A percentile compares a stretch with the other conserved stretches of the same genome.
phyloP scores from a whole-genome alignment of 164 flowering plant species.

The Protea cynaroides region DNA sequence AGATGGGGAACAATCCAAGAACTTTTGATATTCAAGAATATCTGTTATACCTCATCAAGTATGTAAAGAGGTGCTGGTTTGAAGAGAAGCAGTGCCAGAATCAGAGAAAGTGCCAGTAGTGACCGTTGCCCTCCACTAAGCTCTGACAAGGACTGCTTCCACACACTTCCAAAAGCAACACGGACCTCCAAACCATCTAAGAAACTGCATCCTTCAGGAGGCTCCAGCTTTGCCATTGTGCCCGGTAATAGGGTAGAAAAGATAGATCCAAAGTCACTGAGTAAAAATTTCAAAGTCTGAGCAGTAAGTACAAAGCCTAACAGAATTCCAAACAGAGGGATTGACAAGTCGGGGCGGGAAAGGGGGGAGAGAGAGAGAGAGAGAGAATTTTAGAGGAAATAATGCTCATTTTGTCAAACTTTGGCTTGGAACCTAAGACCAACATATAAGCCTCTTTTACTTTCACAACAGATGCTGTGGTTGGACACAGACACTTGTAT shows the following conservation, averaged over 20 bases:
- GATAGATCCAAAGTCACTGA: constrained; percentile 96
- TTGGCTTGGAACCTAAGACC: no score
- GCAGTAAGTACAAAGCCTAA: background rate
- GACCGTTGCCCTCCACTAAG: constrained; percentile 98
- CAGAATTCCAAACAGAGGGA: constrained; percentile 3
- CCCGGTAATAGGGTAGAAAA: constrained; percentile 95
- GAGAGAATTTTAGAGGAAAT: no score
- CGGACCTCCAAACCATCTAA: constrained; percentile 98
- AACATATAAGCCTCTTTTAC: no score
- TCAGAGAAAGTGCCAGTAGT: constrained; percentile 88
- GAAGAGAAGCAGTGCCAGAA: constrained; percentile 91
- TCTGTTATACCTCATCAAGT: constrained; percentile 75
- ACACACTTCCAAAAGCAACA: constrained; percentile 95
- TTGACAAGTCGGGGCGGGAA: background rate
- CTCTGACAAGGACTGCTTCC: constrained; percentile 98
- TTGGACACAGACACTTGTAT: no score
- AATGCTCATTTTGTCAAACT: no score
- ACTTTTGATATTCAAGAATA: background rate
- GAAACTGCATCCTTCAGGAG: constrained; percentile 93
- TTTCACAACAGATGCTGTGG: no score
- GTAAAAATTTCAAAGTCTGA: constrained; percentile 7
- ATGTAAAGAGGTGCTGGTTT: constrained; percentile 99
- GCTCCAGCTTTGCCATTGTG: constrained; percentile 91
- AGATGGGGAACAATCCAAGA: background rate
- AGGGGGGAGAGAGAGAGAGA: background rate